A percentile compares a stretch with the other conserved stretches of the same genome.
phyloP scores from a whole-genome alignment of 208 protist genomes.

The Leptomonas pyrrhocoris region DNA sequence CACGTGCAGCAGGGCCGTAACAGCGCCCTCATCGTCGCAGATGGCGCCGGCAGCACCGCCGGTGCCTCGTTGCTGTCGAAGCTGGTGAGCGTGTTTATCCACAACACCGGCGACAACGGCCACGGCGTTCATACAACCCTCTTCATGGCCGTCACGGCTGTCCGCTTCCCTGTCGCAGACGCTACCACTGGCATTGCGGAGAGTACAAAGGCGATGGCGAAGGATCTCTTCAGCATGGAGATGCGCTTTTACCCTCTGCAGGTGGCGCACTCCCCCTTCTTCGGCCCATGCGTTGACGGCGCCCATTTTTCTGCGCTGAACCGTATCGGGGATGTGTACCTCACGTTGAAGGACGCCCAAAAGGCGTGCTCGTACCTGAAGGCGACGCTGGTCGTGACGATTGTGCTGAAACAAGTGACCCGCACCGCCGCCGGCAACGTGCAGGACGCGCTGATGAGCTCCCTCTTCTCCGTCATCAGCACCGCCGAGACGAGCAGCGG shows the following conservation, averaged over 20 bases:
- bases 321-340: conserved; percentile 33
- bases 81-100: conserved; percentile 25
- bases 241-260: conserved; percentile 24
- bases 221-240: conserved; percentile 22
- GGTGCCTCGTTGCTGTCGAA: conserved; percentile 27
- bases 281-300: conserved; percentile 43
- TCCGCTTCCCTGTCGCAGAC: conserved; percentile 1
- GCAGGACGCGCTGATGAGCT: conserved; percentile 37
- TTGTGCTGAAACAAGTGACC: conserved; percentile 41
- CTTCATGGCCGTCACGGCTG: conserved; percentile 24
- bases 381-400: conserved; percentile 33
- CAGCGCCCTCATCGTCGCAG: conserved; percentile 29
- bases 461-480: conserved; percentile 35
- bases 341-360: conserved; percentile 39
- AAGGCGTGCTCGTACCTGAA: conserved; percentile 43
- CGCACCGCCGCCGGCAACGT: conserved; percentile 4
- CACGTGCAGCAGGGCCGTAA: conserved; percentile 37
- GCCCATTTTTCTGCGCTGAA: conserved; percentile 35
- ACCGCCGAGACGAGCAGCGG: conserved; percentile 25
- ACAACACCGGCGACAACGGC: conserved; percentile 18
- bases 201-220: conserved; percentile 13
- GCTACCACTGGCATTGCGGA: not conserved
- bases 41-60: conserved; percentile 23
- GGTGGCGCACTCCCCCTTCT: conserved; percentile 44
- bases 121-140: conserved; percentile 15